These are phyloP conservation scores for Aspergillus arachidicola DNA, from an alignment of 2,329 filamentous ascomycete species.

Conservation along the genomic window DNA sequence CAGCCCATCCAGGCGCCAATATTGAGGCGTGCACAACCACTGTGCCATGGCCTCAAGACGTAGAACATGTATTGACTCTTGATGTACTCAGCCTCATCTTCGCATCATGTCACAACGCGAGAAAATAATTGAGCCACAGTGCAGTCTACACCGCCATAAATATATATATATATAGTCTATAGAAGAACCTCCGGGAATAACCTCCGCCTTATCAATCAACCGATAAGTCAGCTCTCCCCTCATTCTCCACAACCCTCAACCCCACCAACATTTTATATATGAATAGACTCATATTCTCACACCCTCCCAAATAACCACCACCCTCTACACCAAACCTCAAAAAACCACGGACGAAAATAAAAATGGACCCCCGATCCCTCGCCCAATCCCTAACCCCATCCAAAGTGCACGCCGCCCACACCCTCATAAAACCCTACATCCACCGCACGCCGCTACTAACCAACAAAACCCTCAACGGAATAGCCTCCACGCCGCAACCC, in stretches of 20 bases:
- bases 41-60: too few species aligned
- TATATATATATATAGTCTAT: too few species aligned
- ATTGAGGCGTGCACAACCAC: too few species aligned
- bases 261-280: background rate
- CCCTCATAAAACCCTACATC: constrained; percentile 72
- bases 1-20: too few species aligned
- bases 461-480: constrained; percentile 69
- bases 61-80: background rate
- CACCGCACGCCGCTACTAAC: constrained; percentile 84
- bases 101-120: too few species aligned
- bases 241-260: background rate
- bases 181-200: background rate
- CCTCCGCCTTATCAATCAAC: background rate
- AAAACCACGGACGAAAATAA: background rate
- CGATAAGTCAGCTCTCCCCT: background rate
- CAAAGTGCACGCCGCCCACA: constrained; percentile 72
- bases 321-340: too few species aligned
- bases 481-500: constrained; percentile 73
- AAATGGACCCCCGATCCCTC: constrained; percentile 4
- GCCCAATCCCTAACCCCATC: constrained; percentile 63
- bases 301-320: background rate
- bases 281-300: background rate
- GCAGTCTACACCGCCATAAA: too few species aligned
- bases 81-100: background rate
- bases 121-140: too few species aligned